Evolutionary conservation across 1,284 basidiomycete genomes (phyloP).

Genomic region (Phlebopus sp.): DNA sequence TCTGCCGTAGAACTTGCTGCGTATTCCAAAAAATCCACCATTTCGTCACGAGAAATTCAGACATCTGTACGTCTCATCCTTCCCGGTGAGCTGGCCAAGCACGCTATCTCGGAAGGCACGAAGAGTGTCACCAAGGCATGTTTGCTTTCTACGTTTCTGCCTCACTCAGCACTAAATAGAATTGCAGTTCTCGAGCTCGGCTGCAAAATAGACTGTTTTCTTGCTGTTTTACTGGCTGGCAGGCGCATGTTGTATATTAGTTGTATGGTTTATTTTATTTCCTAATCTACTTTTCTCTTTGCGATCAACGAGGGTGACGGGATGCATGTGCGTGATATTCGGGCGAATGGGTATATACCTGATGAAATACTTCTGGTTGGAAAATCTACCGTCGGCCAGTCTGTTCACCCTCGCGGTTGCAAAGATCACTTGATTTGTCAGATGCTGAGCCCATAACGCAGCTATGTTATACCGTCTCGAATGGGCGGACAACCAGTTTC

Average conservation of each 20-base stretch:
- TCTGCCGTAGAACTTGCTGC: constrained; percentile 70
- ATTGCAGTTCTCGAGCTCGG: constrained; percentile 40
- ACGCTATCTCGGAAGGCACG: constrained; percentile 74
- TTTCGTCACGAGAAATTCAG: constrained; percentile 92
- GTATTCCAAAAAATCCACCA: constrained; percentile 93
- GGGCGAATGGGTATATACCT: too few relatives aligned
- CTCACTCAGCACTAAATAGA: background rate
- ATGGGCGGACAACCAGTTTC: constrained; percentile 44
- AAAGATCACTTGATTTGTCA: too few relatives aligned
- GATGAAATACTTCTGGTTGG: too few relatives aligned
- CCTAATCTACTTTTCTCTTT: constrained; percentile 23
- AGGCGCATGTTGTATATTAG: constrained; percentile 30
- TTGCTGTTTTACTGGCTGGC: constrained; percentile 10
- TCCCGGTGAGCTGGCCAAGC: constrained; percentile 83
- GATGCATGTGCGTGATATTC: too few relatives aligned
- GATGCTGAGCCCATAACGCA: too few relatives aligned
- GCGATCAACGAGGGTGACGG: background rate
- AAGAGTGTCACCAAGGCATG: constrained; percentile 26
- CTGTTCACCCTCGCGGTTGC: too few relatives aligned
- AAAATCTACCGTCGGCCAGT: too few relatives aligned
- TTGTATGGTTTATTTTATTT: constrained; percentile 29
- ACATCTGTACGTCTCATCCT: constrained; percentile 90
- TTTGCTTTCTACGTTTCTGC: background rate
- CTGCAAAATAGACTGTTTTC: constrained; percentile 33
- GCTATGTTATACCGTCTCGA: constrained; percentile 40